Base-by-base conservation (phyloP, 371 early-diverging fungal genomes). In the Mucor racemosus region DNA sequence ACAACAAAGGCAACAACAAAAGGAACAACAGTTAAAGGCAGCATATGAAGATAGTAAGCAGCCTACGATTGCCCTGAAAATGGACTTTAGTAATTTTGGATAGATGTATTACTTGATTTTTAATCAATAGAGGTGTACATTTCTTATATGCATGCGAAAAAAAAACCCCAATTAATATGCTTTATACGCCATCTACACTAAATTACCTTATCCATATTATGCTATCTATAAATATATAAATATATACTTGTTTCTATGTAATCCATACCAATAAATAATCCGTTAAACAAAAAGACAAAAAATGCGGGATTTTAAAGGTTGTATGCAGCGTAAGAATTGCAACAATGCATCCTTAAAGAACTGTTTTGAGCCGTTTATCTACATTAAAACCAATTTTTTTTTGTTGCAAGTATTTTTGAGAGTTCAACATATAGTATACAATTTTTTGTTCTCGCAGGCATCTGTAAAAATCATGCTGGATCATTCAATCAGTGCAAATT, bases 61-160 rank as follows among this genome's bases (percentile, higher is more conserved):
- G 36, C 84, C 86, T 31, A 84, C 83, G 0, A 86, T 86, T 61
- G 74, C 75, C 11, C 68, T 86, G n/a, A 86, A 84, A 64, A 86
- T 69, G 56, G 85, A 83, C 63, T 87, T 87, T 50, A 82, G 79
- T 31, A 75, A 80, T 61, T 80, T 80, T 64, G 65, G 74, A 55
- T 76, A 69, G 68, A 44, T 26, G 26, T 26, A 1, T 26, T 26
- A 3, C 26, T 26, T 26, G 26, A 26, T 26, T 26, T 26, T 26
- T 26, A 26, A 26, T 26, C 26, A 26, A 26, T 26, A 26, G n/a
- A n/a, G n/a, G 26, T 26, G 26, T 26, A 26, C 26, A 26, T 26
- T 26, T 26, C 3, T 26, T 26, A 26, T 26, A 26, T 26, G 26
- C 26, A 26, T 44, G 17, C n/a, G 17, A 14, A 42, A 14, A 42